These are phyloP conservation scores for Wakefieldia striispora DNA, from an alignment of 768 basidiomycete species.

Conservation along the genomic window DNA sequence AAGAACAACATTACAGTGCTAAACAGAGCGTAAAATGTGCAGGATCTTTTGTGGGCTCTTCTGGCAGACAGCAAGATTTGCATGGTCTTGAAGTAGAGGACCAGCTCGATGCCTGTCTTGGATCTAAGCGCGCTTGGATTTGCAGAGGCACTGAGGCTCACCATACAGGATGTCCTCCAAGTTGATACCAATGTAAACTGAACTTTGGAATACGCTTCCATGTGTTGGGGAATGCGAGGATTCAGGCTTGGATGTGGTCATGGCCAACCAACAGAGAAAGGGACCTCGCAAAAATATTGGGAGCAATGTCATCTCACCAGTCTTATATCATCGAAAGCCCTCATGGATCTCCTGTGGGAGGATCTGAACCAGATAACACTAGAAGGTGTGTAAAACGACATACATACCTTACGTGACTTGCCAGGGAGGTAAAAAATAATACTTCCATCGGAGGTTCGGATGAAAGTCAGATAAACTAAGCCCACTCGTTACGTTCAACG, in stretches of 20 bases:
- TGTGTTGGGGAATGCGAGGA: background rate
- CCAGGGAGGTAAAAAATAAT: too few relatives aligned
- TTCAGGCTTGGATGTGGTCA: background rate
- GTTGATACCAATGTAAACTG: conserved; percentile 13
- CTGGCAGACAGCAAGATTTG: conserved; percentile 2
- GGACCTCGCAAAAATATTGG: background rate
- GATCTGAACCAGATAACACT: background rate
- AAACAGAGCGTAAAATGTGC: conserved; percentile 23
- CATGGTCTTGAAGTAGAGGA: conserved; percentile 27
- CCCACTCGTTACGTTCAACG: too few relatives aligned
- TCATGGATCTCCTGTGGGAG: background rate
- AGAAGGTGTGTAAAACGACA: background rate
- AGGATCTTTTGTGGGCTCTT: conserved; percentile 3
- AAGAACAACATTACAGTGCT: conserved; percentile 27
- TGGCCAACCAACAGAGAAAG: background rate
- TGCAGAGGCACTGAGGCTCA: conserved; percentile 1
- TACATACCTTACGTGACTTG: background rate
- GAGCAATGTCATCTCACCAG: background rate
- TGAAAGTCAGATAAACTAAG: too few relatives aligned
- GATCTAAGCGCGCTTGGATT: background rate
- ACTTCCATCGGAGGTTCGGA: too few relatives aligned
- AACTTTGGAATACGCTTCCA: conserved; percentile 6
- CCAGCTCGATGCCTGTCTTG: conserved; percentile 20
- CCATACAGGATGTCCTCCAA: conserved; percentile 24
- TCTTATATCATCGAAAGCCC: conserved; percentile 10